A percentile compares a stretch with the other conserved stretches of the same genome.
Conservation (phyloP, 768 basidiomycete genomes). For the Lactarius sp. region DNA sequence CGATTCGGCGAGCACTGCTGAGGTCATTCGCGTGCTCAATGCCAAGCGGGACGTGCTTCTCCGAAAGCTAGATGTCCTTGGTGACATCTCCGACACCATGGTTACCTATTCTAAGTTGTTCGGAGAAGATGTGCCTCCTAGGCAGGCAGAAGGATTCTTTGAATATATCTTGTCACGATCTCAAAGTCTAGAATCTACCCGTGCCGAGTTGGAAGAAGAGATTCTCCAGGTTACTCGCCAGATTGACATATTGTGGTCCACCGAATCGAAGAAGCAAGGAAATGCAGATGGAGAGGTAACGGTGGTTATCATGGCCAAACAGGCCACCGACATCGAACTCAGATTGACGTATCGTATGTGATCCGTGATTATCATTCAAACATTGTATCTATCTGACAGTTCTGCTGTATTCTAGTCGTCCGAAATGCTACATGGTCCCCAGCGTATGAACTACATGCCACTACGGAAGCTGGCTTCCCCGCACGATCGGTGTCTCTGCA, state of each 20-base stretch:
- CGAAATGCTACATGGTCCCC: slow-evolving; percentile 47
- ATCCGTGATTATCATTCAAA: not conserved
- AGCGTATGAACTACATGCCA: slow-evolving; percentile 55
- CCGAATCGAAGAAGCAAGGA: slow-evolving; percentile 34
- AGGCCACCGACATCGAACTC: slow-evolving; percentile 37
- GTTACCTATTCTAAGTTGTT: slow-evolving; percentile 40
- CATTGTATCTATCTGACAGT: not conserved
- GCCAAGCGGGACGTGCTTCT: slow-evolving; percentile 36
- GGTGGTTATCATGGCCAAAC: slow-evolving; percentile 41
- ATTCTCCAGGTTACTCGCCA: slow-evolving; percentile 33
- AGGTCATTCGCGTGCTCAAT: slow-evolving; percentile 28
- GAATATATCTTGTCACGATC: slow-evolving; percentile 39
- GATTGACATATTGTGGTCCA: slow-evolving; percentile 38
- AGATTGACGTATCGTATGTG: slow-evolving; percentile 50
- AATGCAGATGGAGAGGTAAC: slow-evolving; percentile 33
- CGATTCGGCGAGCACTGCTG: slow-evolving; percentile 28
- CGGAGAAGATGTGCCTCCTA: slow-evolving; percentile 39
- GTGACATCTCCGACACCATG: slow-evolving; percentile 41
- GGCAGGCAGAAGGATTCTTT: slow-evolving; percentile 40
- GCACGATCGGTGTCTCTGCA: slow-evolving; percentile 44
- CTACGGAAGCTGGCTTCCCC: slow-evolving; percentile 39
- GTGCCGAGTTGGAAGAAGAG: slow-evolving; percentile 37
- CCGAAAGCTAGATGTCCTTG: slow-evolving; percentile 37
- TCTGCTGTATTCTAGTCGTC: slow-evolving; percentile 42
- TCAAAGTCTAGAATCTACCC: slow-evolving; percentile 34